These are phyloP conservation scores for Acer negundo DNA, from an alignment of 345 rosid species.

Conservation along the genomic window DNA sequence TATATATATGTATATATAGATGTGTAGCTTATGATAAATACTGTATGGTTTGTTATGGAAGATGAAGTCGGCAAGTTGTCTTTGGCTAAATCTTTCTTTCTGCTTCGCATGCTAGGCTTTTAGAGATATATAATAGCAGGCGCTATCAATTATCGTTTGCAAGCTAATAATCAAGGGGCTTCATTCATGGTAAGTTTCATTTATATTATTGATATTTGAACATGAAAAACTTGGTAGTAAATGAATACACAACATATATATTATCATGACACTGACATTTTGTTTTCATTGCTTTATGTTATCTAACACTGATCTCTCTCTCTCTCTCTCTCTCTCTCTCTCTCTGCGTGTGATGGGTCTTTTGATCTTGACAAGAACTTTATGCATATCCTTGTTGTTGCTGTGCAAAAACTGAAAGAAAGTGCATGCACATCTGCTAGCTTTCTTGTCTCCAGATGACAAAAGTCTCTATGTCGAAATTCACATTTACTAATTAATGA, in stretches of 20 bases:
- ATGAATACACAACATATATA: too few species aligned
- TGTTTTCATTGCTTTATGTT: not conserved
- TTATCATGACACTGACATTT: not conserved
- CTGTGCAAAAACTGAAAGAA: not conserved
- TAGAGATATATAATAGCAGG: constrained; percentile 23
- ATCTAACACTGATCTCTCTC: not conserved
- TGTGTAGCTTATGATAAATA: too few species aligned
- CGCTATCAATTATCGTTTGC: not conserved
- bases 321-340: not conserved
- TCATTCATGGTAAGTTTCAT: constrained; percentile 3
- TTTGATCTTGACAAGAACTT: not conserved
- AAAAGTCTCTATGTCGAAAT: not conserved
- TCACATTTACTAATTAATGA: not conserved
- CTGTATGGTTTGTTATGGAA: not conserved
- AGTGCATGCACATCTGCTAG: not conserved
- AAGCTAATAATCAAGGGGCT: not conserved
- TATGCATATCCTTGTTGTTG: not conserved
- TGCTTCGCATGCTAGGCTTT: constrained; percentile 39
- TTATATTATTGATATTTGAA: not conserved
- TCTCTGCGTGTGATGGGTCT: not conserved
- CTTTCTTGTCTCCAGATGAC: not conserved
- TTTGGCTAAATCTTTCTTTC: constrained; percentile 51
- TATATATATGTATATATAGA: too few species aligned
- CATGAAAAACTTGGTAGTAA: too few species aligned
- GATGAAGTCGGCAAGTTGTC: constrained; percentile 40